phyloP scores from a whole-genome alignment of 2,329 filamentous ascomycete genomes.

The Sarocladium strictum region DNA sequence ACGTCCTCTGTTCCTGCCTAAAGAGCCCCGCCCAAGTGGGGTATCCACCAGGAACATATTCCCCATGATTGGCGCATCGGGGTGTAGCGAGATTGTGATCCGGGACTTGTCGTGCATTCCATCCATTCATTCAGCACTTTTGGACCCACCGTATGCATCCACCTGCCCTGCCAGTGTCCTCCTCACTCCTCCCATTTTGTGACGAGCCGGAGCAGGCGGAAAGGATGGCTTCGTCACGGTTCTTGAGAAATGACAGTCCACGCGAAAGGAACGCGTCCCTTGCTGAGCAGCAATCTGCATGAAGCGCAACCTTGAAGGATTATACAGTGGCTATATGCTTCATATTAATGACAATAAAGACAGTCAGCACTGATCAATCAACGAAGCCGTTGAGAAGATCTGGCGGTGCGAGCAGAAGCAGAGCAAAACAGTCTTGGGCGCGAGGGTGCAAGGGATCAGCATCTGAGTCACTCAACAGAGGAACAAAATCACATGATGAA shows the following conservation, averaged over 20 bases:
- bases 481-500: too few species aligned
- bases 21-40: background rate
- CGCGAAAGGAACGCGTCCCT: background rate
- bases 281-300: background rate
- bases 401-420: background rate
- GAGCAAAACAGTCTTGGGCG: too few species aligned
- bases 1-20: background rate
- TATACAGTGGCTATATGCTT: background rate
- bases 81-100: background rate
- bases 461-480: too few species aligned
- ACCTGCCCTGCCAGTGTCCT: background rate
- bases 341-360: background rate
- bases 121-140: background rate
- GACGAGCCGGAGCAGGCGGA: too few species aligned
- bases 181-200: background rate
- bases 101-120: background rate
- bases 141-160: background rate
- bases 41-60: background rate
- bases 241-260: background rate
- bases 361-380: background rate
- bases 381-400: background rate
- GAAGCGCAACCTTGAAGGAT: background rate
- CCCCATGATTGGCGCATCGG: conserved; percentile 5
- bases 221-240: background rate
- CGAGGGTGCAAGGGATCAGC: too few species aligned